Conservation (phyloP, 2,329 filamentous ascomycete genomes). For the Venturia effusa region DNA sequence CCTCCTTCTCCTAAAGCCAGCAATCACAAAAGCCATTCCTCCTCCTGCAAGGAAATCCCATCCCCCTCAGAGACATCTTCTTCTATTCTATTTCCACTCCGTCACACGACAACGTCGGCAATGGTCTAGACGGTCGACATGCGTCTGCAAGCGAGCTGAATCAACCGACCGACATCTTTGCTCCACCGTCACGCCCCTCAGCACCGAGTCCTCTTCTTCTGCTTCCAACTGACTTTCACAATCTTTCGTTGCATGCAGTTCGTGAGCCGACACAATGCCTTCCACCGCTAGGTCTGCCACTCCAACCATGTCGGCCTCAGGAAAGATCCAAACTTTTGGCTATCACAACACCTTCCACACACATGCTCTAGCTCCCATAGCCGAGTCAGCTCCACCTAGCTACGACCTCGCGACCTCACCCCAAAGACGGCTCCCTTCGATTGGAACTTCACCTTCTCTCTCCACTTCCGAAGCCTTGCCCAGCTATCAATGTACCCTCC, state of each 20-base stretch:
- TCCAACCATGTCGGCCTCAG: neutral
- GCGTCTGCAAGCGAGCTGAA: neutral
- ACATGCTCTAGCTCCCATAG: conserved; percentile 18
- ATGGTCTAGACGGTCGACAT: neutral
- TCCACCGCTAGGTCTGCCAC: neutral
- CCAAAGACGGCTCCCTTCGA: conserved; percentile 15
- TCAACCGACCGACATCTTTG: neutral
- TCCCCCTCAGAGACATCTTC: neutral
- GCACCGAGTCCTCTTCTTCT: neutral
- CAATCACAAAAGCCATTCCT: neutral
- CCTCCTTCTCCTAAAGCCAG: neutral
- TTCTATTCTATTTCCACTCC: neutral
- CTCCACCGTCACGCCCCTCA: neutral
- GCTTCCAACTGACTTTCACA: neutral
- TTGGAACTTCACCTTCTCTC: conserved; percentile 17
- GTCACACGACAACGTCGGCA: too few relatives aligned
- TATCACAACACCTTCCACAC: conserved; percentile 34
- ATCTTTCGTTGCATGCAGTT: neutral
- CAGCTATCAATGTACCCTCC: conserved; percentile 26
- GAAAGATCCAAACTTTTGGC: conserved; percentile 20
- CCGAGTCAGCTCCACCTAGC: conserved; percentile 20
- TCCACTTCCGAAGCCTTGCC: conserved; percentile 18
- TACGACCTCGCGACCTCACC: conserved; percentile 21
- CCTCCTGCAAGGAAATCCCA: neutral
- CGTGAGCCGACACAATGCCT: neutral